These are phyloP conservation scores for Agapanthus africanus DNA, from an alignment of 106 monocot species.

Conservation along the genomic window DNA sequence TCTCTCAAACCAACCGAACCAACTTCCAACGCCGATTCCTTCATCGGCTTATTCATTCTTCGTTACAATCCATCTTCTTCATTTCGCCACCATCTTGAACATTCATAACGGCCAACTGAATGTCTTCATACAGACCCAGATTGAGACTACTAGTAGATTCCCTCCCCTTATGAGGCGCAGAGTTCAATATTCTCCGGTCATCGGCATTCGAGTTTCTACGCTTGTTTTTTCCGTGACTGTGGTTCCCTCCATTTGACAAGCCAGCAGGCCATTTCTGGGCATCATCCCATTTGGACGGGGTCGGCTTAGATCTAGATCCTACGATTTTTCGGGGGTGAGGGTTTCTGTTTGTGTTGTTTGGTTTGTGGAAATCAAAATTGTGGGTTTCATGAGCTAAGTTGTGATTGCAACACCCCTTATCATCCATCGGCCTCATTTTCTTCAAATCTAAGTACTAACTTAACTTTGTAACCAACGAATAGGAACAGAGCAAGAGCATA, in stretches of 20 bases:
- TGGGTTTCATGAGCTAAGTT: not conserved
- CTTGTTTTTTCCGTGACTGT: conserved; percentile 21
- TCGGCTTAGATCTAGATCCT: conserved; percentile 49
- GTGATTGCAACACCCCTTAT: conserved; percentile 23
- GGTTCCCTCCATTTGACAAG: conserved; percentile 28
- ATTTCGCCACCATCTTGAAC: conserved; percentile 60
- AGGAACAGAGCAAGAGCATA: too few relatives aligned
- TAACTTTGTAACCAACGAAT: too few relatives aligned
- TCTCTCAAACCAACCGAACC: conserved; percentile 50
- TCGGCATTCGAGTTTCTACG: conserved; percentile 85
- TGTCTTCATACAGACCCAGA: conserved; percentile 33
- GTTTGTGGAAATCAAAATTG: conserved; percentile 44
- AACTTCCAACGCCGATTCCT: conserved; percentile 15
- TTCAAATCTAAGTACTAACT: too few relatives aligned
- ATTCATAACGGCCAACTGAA: conserved; percentile 9
- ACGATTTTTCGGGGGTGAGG: conserved; percentile 21
- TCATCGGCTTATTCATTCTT: too few relatives aligned
- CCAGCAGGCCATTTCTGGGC: conserved; percentile 93
- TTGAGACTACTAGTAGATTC: conserved; percentile 80
- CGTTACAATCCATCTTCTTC: conserved; percentile 86
- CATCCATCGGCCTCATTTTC: conserved; percentile 41
- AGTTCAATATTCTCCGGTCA: conserved; percentile 60
- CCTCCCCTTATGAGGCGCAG: conserved; percentile 59
- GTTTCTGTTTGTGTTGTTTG: too few relatives aligned
- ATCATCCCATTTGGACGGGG: conserved; percentile 97